Evolutionary conservation across 2,329 filamentous ascomycete genomes (phyloP).

Genomic region (Tolypocladium paradoxum): DNA sequence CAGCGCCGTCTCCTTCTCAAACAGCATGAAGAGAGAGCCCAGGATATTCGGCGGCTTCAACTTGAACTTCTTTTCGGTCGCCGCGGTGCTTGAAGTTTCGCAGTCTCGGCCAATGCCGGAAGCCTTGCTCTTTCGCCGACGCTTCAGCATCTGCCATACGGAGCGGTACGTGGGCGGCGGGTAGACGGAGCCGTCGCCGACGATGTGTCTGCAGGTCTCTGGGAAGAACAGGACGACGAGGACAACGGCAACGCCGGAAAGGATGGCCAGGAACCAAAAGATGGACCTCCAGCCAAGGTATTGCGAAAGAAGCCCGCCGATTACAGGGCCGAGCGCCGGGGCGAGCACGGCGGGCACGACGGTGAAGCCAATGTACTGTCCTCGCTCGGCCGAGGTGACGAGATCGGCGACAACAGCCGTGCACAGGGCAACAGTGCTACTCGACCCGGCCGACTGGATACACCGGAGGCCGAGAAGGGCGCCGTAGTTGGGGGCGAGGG

Average conservation of each 20-base stretch:
- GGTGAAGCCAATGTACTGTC: conserved; percentile 45
- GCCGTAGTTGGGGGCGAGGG: conserved; percentile 35
- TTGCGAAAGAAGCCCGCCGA: conserved; percentile 47
- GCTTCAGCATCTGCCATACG: conserved; percentile 18
- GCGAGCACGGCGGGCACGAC: conserved; percentile 37
- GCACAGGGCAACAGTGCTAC: conserved; percentile 46
- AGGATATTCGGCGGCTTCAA: conserved; percentile 30
- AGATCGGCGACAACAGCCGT: conserved; percentile 53
- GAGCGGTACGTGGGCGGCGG: conserved; percentile 27
- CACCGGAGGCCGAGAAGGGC: conserved; percentile 42
- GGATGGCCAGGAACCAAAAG: conserved; percentile 51
- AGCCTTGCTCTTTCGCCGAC: conserved; percentile 5
- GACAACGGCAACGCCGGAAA: conserved; percentile 26
- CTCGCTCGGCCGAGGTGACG: conserved; percentile 50
- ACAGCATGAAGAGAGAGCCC: conserved; percentile 26
- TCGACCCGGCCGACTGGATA: conserved; percentile 47
- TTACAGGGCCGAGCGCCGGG: conserved; percentile 40
- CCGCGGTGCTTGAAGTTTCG: conserved; percentile 7
- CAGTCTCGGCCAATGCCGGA: not conserved
- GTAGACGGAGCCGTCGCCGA: conserved; percentile 40
- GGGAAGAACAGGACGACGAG: conserved; percentile 40
- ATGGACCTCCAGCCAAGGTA: conserved; percentile 49
- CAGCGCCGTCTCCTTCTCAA: conserved; percentile 30
- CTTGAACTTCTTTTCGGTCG: conserved; percentile 15
- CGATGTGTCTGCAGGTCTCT: conserved; percentile 36